Percentiles rank a stretch among this genome's conserved stretches.
phyloP scores from a whole-genome alignment of 2,329 filamentous ascomycete genomes.

The Colletotrichum sp. region DNA sequence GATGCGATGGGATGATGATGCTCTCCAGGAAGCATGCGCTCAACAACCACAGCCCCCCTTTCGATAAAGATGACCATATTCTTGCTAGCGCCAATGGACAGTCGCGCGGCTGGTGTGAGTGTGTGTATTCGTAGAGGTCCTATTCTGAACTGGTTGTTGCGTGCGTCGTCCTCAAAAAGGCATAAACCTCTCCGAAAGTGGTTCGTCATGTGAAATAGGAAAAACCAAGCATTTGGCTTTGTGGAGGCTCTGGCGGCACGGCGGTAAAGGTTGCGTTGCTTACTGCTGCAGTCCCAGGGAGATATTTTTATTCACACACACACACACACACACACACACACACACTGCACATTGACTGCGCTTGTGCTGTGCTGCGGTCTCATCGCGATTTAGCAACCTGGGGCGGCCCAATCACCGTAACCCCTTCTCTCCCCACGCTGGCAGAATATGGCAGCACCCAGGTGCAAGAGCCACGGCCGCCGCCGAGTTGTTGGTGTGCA shows the following conservation, averaged over 20 bases:
- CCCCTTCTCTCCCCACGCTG: slow-evolving; percentile 4
- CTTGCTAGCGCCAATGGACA: neutral
- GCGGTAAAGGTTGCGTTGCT: neutral
- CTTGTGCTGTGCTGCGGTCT: slow-evolving; percentile 5
- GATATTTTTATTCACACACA: slow-evolving; percentile 16
- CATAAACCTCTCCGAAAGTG: neutral
- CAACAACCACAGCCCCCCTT: neutral
- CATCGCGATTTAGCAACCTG: neutral
- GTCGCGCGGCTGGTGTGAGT: neutral
- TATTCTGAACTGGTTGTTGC: neutral
- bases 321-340: neutral
- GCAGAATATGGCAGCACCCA: slow-evolving; percentile 3
- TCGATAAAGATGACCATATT: neutral
- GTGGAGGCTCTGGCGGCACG: slow-evolving; percentile 11
- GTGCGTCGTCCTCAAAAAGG: slow-evolving; percentile 1
- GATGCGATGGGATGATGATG: neutral
- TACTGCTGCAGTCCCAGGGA: neutral
- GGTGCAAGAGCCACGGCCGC: neutral
- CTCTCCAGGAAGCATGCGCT: neutral
- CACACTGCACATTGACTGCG: neutral
- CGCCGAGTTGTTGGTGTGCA: slow-evolving; percentile 9
- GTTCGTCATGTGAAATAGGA: neutral
- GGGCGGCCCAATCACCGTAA: neutral
- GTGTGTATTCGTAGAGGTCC: neutral
- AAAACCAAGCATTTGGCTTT: neutral